Evolutionary conservation across 2,329 filamentous ascomycete species (phyloP), one percentile per base, ranked within the genome.

Genomic region (Sporothrix pallida): DNA sequence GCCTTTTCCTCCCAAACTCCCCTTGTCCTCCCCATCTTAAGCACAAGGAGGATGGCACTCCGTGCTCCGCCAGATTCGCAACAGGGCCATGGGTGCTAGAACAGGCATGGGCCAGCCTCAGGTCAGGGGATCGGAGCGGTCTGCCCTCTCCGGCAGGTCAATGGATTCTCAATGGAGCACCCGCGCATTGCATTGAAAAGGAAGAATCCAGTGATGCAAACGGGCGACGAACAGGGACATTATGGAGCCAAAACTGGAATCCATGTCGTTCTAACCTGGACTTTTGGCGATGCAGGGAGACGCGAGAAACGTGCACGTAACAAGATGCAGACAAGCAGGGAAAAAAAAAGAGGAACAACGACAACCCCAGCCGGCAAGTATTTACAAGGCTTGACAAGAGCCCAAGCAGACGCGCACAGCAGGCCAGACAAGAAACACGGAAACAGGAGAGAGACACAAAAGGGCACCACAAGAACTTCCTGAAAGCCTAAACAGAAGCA

Each of bases 21-120:
- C 62, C 37, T 26, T 48, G 37, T 3, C 52, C 62, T 37, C n/a
- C 42, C 62, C 62, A 46, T 63, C 48, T 23, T 37, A 54, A 70
- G 50, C 56, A 65, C 42, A 65, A 72, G 70, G 70, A 71, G 23
- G 58, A 65, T 72, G 23, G 46, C 58, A 54, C 70, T 72, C 70
- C 58, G 58, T 54, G 67, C 67, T 69, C 48, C 26, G 67, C 44
- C 70, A 70, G 54, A 44, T 44, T 56, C 69, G 26, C 48, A 70
- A 70, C 48, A 52, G 23, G 31, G 68, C 26, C 26, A 68, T 17
- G 65, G 44, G n/a, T 20, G 65, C 17, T 37, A n/a, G 62, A 26
- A n/a, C 62, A 65, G 60, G 60, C 60, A 37, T 37, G 44, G 60
- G n/a, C 37, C 8, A 65, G 60, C 31, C 10, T 8, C 20, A 31